Percentiles rank a stretch among this genome's conserved stretches.
Conservation (phyloP, 768 basidiomycete species). For the Sarcodon aspratus region DNA sequence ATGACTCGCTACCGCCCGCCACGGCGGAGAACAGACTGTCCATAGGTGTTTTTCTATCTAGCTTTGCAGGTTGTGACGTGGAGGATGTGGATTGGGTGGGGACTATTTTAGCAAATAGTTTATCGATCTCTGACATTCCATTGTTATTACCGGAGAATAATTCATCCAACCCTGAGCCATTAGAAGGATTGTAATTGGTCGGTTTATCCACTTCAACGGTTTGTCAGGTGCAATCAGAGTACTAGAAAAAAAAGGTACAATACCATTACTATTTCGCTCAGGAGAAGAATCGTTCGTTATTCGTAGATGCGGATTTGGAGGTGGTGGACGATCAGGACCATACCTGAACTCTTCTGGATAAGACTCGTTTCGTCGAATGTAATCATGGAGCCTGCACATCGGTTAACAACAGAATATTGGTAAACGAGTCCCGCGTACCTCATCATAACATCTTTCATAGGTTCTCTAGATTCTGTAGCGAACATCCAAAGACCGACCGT, state of each 20-base stretch:
- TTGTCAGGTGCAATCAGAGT: too few species aligned
- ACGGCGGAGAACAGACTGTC: conserved; percentile 33
- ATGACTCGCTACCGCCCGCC: not conserved
- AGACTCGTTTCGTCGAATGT: conserved; percentile 49
- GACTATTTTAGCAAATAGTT: conserved; percentile 29
- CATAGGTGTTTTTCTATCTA: conserved; percentile 26
- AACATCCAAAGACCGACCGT: conserved; percentile 73
- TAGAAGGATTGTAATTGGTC: not conserved
- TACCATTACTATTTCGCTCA: conserved; percentile 18
- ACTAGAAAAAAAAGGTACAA: conserved; percentile 1
- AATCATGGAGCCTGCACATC: conserved; percentile 43
- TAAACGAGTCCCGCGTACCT: conserved; percentile 29
- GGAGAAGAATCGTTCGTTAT: conserved; percentile 12
- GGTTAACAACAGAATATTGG: not conserved
- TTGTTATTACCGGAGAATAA: not conserved
- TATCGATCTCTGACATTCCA: conserved; percentile 27
- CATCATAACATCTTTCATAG: conserved; percentile 59
- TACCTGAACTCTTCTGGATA: conserved; percentile 69
- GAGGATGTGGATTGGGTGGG: conserved; percentile 16
- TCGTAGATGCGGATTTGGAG: conserved; percentile 32
- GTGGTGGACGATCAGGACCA: conserved; percentile 55
- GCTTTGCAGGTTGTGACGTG: conserved; percentile 6
- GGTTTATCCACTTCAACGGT: too few species aligned
- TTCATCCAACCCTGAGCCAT: not conserved
- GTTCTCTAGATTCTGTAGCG: conserved; percentile 56